Evolutionary conservation across 23 red algal genomes (phyloP).

Genomic region (Agarophyton chilense): DNA sequence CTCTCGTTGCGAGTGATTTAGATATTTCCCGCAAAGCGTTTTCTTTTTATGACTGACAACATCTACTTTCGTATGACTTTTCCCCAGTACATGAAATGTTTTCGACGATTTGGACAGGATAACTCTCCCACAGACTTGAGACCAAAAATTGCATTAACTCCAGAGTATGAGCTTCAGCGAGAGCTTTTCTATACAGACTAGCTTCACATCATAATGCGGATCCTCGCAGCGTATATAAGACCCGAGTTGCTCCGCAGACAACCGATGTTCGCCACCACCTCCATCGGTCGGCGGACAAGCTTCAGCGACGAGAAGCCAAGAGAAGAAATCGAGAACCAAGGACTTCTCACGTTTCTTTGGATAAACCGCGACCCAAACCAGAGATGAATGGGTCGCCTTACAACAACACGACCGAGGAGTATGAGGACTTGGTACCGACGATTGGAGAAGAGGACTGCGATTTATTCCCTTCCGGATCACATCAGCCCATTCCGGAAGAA

Average conservation of each 20-base stretch:
- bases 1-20: background rate
- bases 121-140: background rate
- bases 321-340: background rate
- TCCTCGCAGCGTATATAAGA: background rate
- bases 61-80: background rate
- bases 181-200: background rate
- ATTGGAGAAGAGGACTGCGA: background rate
- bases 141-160: conserved; percentile 3
- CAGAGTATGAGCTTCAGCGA: background rate
- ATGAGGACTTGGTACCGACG: background rate
- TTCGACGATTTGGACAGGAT: background rate
- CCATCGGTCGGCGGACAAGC: background rate
- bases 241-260: background rate
- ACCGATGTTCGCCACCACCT: background rate
- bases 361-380: background rate
- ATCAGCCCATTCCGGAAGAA: background rate
- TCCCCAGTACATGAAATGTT: background rate
- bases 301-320: conserved; percentile 1
- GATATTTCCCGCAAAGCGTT: background rate
- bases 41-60: background rate
- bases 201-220: background rate
- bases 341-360: background rate
- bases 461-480: background rate
- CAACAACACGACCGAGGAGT: background rate
- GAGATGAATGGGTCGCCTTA: background rate